Evolutionary conservation across 805 yeast genomes (phyloP).

Genomic region (Ogataea allantospora): DNA sequence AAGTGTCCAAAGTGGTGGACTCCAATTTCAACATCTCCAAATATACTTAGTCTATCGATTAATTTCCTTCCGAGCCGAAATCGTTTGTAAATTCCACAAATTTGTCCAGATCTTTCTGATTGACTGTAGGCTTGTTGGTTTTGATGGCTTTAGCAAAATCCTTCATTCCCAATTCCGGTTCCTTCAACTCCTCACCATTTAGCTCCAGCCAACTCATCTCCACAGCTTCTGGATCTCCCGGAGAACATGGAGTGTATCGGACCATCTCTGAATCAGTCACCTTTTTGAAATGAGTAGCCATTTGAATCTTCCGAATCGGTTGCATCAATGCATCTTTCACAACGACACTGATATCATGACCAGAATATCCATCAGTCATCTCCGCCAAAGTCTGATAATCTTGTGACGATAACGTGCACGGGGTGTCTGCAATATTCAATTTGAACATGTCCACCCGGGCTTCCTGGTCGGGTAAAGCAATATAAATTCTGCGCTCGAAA

Average conservation of each 20-base stretch:
- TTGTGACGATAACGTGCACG: conserved; percentile 68
- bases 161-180: conserved; percentile 84
- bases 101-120: conserved; percentile 73
- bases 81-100: conserved; percentile 89
- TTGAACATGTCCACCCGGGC: conserved; percentile 94
- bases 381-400: conserved; percentile 81
- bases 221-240: conserved; percentile 83
- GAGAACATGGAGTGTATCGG: conserved; percentile 88
- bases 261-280: conserved; percentile 38
- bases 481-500: conserved; percentile 92
- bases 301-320: conserved; percentile 92
- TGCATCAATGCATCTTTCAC: conserved; percentile 98
- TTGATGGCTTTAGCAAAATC: conserved; percentile 93
- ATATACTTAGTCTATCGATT: conserved; percentile 18
- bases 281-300: conserved; percentile 89
- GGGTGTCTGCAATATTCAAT: conserved; percentile 85
- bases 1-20: conserved; percentile 77
- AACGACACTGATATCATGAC: conserved; percentile 94
- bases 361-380: conserved; percentile 96
- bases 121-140: conserved; percentile 92
- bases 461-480: conserved; percentile 90
- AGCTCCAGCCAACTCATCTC: conserved; percentile 95
- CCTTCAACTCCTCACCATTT: conserved; percentile 82
- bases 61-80: conserved; percentile 97
- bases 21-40: conserved; percentile 56